Base-by-base conservation (phyloP, 768 basidiomycete genomes). In the Gloeopeniophorella convolvens region DNA sequence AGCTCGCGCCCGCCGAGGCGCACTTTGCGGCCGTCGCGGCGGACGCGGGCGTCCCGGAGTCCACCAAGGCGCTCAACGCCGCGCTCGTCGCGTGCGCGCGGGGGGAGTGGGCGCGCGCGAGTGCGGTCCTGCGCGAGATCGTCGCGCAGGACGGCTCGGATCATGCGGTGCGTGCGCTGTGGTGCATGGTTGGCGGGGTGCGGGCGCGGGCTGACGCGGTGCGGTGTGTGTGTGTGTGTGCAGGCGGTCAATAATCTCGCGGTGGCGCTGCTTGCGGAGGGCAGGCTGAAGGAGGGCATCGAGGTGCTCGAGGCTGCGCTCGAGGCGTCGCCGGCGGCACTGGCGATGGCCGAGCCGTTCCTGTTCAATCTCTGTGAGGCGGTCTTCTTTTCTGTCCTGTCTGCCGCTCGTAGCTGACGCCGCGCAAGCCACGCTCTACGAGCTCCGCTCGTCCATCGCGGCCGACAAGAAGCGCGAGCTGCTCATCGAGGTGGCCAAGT, bases 311-410 rank as follows among this genome's bases (percentile, higher is more conserved):
- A 91, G 63, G 63, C 51, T 4, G 80, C 81, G 1, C 62, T 91
- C 28, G 70, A 68, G 46, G 62, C 74, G 3, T 84, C 85, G 1
- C 89, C 89, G 2, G 75, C 84, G 1, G 77, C 78, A 41, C 78
- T 85, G 8, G 82, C 85, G 11, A 76, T 82, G 21, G 84, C 85
- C 6, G 89, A 91, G 60, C 89, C 89, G 4, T 87, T 87, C 67
- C 62, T 91, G 36, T 91, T 91, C 67, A 92, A 92, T 55, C 72
- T 92, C 6, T 85, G 89, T 89, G 63, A 52, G n/a, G n/a, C n/a
- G n/a, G n/a, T n/a, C n/a, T n/a, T n/a, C n/a, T n/a, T n/a, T n/a
- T n/a, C n/a, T n/a, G n/a, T n/a, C n/a, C n/a, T n/a, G n/a, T n/a
- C n/a, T n/a, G n/a, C 48, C 16, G n/a, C 12, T 33, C 24, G 9